Conservation (phyloP, 2,329 filamentous ascomycete genomes). For the Sporothrix luriei region DNA sequence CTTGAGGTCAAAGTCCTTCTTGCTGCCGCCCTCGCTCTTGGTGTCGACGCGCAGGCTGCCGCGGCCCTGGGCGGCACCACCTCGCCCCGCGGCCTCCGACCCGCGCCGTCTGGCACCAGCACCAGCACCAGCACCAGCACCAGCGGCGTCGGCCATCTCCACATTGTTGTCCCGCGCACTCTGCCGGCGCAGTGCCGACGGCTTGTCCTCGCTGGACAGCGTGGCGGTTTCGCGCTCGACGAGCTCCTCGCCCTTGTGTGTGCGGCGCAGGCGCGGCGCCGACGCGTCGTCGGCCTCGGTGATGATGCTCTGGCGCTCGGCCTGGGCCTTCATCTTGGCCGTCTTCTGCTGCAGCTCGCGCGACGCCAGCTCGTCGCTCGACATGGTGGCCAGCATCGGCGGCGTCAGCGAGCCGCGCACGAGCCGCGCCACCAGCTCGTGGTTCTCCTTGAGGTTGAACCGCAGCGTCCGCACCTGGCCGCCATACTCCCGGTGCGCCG, state of each 20-base stretch:
- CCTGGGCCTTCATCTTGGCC: slow-evolving; percentile 73
- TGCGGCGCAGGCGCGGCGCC: slow-evolving; percentile 78
- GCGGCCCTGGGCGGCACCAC: slow-evolving; percentile 19
- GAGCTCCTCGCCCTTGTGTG: slow-evolving; percentile 93
- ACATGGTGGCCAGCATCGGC: slow-evolving; percentile 82
- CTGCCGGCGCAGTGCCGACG: slow-evolving; percentile 45
- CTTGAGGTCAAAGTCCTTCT: slow-evolving; percentile 75
- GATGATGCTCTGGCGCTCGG: slow-evolving; percentile 82
- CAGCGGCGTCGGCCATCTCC: slow-evolving; percentile 20
- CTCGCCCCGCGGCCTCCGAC: neutral
- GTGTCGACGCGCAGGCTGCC: slow-evolving; percentile 51
- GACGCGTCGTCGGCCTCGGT: slow-evolving; percentile 66
- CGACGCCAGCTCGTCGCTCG: slow-evolving; percentile 84
- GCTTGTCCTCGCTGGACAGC: slow-evolving; percentile 46
- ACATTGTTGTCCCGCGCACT: slow-evolving; percentile 40
- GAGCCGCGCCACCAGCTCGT: slow-evolving; percentile 73
- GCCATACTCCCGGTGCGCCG: slow-evolving; percentile 55
- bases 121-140: no score
- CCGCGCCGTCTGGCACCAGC: slow-evolving; percentile 20
- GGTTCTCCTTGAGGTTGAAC: slow-evolving; percentile 88
- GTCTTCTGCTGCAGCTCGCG: slow-evolving; percentile 81
- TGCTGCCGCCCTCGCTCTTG: slow-evolving; percentile 54
- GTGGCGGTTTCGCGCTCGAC: slow-evolving; percentile 70
- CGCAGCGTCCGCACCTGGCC: slow-evolving; percentile 73
- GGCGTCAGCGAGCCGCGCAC: slow-evolving; percentile 73